Conservation (phyloP, 75 land plant species). For the Picea glauca region DNA sequence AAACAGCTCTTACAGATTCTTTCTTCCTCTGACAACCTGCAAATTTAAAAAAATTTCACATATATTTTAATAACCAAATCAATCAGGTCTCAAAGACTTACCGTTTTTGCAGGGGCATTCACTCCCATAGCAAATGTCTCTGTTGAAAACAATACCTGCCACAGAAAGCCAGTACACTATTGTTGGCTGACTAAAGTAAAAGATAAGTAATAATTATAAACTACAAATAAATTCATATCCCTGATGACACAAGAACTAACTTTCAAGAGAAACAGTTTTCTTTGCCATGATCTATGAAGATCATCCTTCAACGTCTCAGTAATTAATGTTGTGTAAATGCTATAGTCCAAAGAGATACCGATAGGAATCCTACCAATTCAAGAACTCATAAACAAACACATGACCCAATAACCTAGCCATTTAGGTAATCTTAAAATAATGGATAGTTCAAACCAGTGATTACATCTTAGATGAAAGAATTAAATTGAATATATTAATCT, state of each 20-base stretch:
- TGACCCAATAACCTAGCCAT: too few species aligned
- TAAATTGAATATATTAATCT: too few species aligned
- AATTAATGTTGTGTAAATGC: background rate
- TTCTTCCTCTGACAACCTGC: background rate
- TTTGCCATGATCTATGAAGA: background rate
- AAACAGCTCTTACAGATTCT: background rate
- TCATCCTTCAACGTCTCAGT: background rate
- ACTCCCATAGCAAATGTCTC: constrained; percentile 99
- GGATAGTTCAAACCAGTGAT: too few species aligned
- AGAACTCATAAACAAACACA: too few species aligned
- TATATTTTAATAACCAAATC: background rate
- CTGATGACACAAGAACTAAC: background rate
- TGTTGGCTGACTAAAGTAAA: too few species aligned
- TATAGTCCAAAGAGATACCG: too few species aligned
- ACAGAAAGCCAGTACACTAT: background rate
- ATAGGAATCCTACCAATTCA: too few species aligned
- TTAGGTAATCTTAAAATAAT: too few species aligned
- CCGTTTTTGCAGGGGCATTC: constrained; percentile 98
- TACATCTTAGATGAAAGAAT: too few species aligned
- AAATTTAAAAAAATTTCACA: background rate
- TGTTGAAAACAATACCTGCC: constrained; percentile 92
- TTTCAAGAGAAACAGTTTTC: background rate
- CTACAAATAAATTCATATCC: background rate
- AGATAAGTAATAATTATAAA: background rate
- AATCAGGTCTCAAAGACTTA: constrained; percentile 28